phyloP scores from a whole-genome alignment of 352 stramenopile genomes.

The Globisporangium splendens region DNA sequence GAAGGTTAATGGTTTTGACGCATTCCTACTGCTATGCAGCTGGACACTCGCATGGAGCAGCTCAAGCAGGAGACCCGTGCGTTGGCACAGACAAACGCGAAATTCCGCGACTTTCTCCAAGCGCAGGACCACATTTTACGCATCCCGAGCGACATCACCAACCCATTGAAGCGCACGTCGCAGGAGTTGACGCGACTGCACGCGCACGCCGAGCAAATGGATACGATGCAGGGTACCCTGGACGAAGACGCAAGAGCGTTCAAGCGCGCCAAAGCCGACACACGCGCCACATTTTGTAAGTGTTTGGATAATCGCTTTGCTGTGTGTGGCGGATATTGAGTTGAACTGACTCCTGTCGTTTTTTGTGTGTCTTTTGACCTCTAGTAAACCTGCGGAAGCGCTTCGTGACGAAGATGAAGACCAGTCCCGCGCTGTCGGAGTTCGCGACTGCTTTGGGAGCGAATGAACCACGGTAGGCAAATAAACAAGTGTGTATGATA shows the following conservation, averaged over 20 bases:
- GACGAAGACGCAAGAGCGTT: constrained; percentile 5
- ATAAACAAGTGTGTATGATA: constrained; percentile 13
- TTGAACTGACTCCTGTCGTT: background rate
- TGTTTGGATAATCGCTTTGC: too few relatives aligned
- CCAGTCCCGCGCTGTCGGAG: constrained; percentile 7
- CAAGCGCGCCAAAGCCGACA: constrained; percentile 5
- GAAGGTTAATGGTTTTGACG: too few relatives aligned
- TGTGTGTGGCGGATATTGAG: background rate
- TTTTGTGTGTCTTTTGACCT: background rate
- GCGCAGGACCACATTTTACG: constrained; percentile 1
- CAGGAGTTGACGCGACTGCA: background rate
- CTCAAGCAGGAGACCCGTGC: background rate
- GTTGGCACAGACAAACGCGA: background rate
- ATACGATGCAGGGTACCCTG: background rate
- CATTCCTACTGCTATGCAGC: background rate
- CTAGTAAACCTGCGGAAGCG: constrained; percentile 7
- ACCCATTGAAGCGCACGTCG: constrained; percentile 7
- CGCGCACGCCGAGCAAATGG: background rate
- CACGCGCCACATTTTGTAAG: constrained; percentile 2
- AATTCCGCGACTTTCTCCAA: background rate
- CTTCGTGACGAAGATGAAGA: constrained; percentile 4
- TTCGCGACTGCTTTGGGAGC: constrained; percentile 8
- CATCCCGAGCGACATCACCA: background rate
- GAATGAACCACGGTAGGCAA: background rate
- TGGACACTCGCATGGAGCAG: constrained; percentile 4